Evolutionary conservation across 1,284 basidiomycete genomes (phyloP), one percentile per base, ranked within the genome.

Genomic region (Sanguinoderma infundibulare): DNA sequence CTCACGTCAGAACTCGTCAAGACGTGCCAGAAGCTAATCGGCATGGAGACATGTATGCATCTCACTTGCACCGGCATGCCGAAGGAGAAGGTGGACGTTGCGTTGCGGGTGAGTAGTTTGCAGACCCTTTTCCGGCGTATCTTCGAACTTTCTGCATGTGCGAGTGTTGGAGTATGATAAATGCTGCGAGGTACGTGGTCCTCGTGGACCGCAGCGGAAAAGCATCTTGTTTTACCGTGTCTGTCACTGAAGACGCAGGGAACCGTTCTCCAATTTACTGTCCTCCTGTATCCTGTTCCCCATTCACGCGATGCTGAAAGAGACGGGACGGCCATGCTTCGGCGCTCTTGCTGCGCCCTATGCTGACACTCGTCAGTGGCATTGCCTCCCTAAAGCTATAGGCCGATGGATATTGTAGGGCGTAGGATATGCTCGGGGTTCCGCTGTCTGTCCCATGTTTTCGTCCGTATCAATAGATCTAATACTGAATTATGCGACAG

Each of bases 51-150:
- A 26, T 98, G 96, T 79, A 96, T 99, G 93, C 97, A 99, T 78
- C 78, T 99, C 66, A 98, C 96, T 44, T 99, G 97, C 75, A 99
- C 97, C 36, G 98, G 98, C 78, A 98, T 98, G 96, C 95, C 95
- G 28, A 85, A 84, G 72, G 91, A 94, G 74, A 98, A 98, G 77
- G 94, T 98, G 51, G 95, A 97, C 77, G 88, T 90, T 70, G 96
- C 96, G 24, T 81, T 98, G 53, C 78, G 82, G 73, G 94, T 95
- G 70, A 67, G 91, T 82, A 59, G 24, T 53, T 59, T 53, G n/a
- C 10, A 17, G 28, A 24, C 42, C 14, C 24, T 46, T 46, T 26
- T 15, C 42, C 24, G 10, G 5, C 12, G 15, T 4, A 6, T 15
- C 42, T 26, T 7, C 24, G 1, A 44, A 10, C 0, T 24, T 44